phyloP scores from a whole-genome alignment of 1,139 yeast genomes.

The Pneumocystis carinii region DNA sequence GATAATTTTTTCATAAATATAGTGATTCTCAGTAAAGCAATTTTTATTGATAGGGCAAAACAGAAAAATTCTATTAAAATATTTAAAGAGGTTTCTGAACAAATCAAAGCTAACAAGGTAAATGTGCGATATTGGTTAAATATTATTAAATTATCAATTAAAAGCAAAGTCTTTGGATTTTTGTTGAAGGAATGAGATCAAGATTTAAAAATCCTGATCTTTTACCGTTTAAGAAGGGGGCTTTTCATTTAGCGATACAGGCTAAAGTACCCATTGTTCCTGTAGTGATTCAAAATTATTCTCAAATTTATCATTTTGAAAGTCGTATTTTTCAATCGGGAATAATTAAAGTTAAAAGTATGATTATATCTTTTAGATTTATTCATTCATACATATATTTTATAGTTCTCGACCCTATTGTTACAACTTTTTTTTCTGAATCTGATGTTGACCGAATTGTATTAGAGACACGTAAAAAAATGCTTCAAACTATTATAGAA shows the following conservation, averaged over 20 bases:
- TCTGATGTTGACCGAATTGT: conserved; percentile 44
- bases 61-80: conserved; percentile 62
- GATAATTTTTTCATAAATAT: conserved; percentile 12
- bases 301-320: conserved; percentile 51
- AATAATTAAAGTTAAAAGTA: conserved; percentile 30
- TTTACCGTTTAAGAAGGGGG: conserved; percentile 89
- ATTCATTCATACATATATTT: not conserved
- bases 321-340: conserved; percentile 41
- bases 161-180: conserved; percentile 17
- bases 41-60: conserved; percentile 75
- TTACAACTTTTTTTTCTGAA: conserved; percentile 41
- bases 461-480: conserved; percentile 24
- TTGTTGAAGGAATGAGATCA: conserved; percentile 71
- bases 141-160: not conserved
- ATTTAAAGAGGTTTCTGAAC: conserved; percentile 50
- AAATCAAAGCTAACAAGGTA: conserved; percentile 45
- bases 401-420: conserved; percentile 48
- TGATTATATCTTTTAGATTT: not conserved
- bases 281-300: conserved; percentile 70
- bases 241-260: conserved; percentile 90
- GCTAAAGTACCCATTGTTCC: conserved; percentile 85
- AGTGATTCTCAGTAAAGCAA: conserved; percentile 73
- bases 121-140: conserved; percentile 44
- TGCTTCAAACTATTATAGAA: conserved; percentile 26
- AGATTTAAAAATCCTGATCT: conserved; percentile 50